These are phyloP conservation scores for Lathyrus sativus DNA, from an alignment of 306 rosid species.

Conservation along the genomic window DNA sequence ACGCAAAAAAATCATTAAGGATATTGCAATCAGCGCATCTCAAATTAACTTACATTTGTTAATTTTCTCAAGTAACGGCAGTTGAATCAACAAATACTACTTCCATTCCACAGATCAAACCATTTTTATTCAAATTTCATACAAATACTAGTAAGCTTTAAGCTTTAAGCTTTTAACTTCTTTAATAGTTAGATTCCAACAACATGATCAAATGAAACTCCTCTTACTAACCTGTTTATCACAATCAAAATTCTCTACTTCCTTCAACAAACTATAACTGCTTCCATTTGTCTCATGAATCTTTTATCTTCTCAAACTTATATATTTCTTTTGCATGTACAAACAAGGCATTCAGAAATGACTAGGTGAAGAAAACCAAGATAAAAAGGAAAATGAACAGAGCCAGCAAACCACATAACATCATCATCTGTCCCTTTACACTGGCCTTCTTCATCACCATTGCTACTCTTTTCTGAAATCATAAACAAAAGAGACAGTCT, in stretches of 20 bases:
- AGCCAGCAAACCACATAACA: slow-evolving; percentile 80
- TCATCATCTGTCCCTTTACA: slow-evolving; percentile 84
- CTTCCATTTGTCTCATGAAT: slow-evolving; percentile 27
- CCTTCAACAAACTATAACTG: not conserved
- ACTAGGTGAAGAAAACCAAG: slow-evolving; percentile 84
- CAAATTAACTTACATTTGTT: too few relatives aligned
- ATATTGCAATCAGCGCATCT: too few relatives aligned
- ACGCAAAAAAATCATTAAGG: too few relatives aligned
- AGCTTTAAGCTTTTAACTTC: too few relatives aligned
- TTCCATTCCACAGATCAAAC: too few relatives aligned
- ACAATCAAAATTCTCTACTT: slow-evolving; percentile 29
- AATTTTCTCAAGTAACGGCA: too few relatives aligned
- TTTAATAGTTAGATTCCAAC: too few relatives aligned
- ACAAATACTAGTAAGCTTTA: too few relatives aligned
- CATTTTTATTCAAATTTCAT: too few relatives aligned
- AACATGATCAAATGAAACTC: too few relatives aligned
- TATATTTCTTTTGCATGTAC: slow-evolving; percentile 36
- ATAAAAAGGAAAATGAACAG: slow-evolving; percentile 87
- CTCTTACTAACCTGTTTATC: slow-evolving; percentile 13
- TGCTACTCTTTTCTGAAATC: slow-evolving; percentile 88
- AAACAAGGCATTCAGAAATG: slow-evolving; percentile 33
- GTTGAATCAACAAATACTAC: too few relatives aligned
- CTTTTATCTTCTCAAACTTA: slow-evolving; percentile 34
- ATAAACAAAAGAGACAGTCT: slow-evolving; percentile 24
- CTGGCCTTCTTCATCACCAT: slow-evolving; percentile 97